These are phyloP conservation scores for Curvularia eragrostidis DNA, from an alignment of 2,329 filamentous ascomycete genomes.

Conservation along the genomic window DNA sequence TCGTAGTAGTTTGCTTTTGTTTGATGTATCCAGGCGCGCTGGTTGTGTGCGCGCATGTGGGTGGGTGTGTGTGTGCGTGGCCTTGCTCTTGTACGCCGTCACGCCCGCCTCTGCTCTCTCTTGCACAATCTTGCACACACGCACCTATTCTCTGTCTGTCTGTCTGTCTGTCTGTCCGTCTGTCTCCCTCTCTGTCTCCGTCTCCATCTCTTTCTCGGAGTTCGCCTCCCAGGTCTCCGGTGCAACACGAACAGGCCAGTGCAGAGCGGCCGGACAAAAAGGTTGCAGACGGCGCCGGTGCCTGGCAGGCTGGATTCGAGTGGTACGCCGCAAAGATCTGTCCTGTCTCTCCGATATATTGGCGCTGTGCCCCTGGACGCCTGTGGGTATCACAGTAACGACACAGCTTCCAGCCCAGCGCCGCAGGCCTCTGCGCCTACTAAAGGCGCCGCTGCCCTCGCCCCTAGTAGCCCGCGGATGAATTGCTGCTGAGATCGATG, in stretches of 20 bases:
- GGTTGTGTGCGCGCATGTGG: neutral
- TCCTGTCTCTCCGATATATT: slow-evolving; percentile 51
- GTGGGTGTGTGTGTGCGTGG: slow-evolving; percentile 31
- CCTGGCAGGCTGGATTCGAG: slow-evolving; percentile 47
- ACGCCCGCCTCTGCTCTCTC: slow-evolving; percentile 23
- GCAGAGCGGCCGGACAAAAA: slow-evolving; percentile 46
- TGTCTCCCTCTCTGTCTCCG: no score
- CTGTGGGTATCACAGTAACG: slow-evolving; percentile 48
- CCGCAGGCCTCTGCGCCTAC: slow-evolving; percentile 46
- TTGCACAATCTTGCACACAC: neutral
- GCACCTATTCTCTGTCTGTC: slow-evolving; percentile 36
- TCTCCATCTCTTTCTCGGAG: slow-evolving; percentile 43
- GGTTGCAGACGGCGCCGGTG: slow-evolving; percentile 50
- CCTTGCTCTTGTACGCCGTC: slow-evolving; percentile 46
- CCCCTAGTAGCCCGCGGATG: slow-evolving; percentile 45
- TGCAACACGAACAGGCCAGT: slow-evolving; percentile 49
- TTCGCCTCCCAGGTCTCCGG: slow-evolving; percentile 39
- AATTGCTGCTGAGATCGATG: slow-evolving; percentile 32
- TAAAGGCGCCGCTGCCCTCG: slow-evolving; percentile 44
- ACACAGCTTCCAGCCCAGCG: slow-evolving; percentile 45
- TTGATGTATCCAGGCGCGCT: slow-evolving; percentile 37
- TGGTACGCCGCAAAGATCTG: slow-evolving; percentile 43
- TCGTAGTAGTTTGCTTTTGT: slow-evolving; percentile 45
- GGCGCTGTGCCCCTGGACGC: slow-evolving; percentile 45
- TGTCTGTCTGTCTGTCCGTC: slow-evolving; percentile 32